These are phyloP conservation scores for Capsella rubella DNA, from an alignment of 441 rosid species.

Conservation along the genomic window DNA sequence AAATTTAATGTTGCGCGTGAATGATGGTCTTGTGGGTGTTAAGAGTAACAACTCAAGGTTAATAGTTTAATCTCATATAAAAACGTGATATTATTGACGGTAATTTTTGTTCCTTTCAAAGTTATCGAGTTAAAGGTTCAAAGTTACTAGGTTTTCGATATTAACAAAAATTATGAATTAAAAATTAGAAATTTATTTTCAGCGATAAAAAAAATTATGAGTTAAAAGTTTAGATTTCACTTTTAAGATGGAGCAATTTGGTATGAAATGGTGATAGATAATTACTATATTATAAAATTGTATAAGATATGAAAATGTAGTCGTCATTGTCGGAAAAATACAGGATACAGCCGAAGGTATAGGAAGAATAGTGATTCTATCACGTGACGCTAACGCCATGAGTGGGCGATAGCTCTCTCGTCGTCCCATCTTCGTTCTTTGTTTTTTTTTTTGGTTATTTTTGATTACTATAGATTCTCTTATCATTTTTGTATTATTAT, in stretches of 20 bases:
- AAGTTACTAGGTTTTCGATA: no score
- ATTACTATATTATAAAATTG: neutral
- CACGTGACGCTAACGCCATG: constrained; percentile 44
- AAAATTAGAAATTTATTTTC: no score
- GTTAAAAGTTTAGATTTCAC: neutral
- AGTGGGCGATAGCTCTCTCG: constrained; percentile 13
- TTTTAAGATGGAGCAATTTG: neutral
- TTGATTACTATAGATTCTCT: constrained; percentile 14
- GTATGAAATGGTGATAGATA: neutral
- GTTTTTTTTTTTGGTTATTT: neutral
- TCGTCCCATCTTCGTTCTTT: neutral
- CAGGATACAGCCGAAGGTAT: constrained; percentile 3
- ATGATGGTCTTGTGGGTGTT: no score
- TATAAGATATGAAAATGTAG: neutral
- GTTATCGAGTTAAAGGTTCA: no score
- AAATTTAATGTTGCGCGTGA: no score
- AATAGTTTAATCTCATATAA: no score
- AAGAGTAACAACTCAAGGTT: no score
- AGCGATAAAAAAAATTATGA: no score
- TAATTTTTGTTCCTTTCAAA: no score
- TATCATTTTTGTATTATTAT: constrained; percentile 4
- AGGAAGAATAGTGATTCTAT: constrained; percentile 25
- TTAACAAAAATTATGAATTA: no score
- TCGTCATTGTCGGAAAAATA: constrained; percentile 17
- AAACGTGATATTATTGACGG: no score